These are phyloP conservation scores for Globisporangium nunn DNA, from an alignment of 352 stramenopile species.

Conservation along the genomic window DNA sequence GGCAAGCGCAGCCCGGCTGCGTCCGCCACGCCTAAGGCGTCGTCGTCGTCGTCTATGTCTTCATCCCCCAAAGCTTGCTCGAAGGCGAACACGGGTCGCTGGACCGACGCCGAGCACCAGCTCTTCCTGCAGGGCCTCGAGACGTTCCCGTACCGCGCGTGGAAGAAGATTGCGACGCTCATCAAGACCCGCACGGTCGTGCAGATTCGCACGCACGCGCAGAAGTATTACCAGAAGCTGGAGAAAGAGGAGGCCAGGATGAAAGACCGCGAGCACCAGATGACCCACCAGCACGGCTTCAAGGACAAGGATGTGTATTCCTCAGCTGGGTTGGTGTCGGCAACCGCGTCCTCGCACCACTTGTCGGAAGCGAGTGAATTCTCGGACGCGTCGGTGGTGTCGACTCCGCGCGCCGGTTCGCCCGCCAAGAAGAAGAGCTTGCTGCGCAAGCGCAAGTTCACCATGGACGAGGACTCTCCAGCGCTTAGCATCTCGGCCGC, in stretches of 20 bases:
- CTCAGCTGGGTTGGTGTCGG: not conserved
- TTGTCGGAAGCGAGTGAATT: conserved; percentile 10
- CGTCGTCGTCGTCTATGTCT: conserved; percentile 6
- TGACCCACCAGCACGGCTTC: conserved; percentile 10
- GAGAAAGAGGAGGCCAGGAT: conserved; percentile 80
- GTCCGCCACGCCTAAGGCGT: not conserved
- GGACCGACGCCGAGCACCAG: conserved; percentile 84
- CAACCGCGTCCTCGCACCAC: conserved; percentile 1
- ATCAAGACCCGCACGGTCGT: conserved; percentile 93
- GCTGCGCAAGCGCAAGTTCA: conserved; percentile 65
- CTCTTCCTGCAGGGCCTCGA: conserved; percentile 85
- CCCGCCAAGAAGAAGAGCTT: conserved; percentile 52
- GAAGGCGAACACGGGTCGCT: conserved; percentile 80
- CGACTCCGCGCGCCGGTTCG: conserved; percentile 2
- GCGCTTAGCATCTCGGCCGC: conserved; percentile 6
- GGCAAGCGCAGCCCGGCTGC: conserved; percentile 4
- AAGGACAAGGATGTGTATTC: not conserved
- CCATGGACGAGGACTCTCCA: conserved; percentile 22
- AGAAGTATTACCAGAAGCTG: conserved; percentile 89
- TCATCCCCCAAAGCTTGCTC: conserved; percentile 17
- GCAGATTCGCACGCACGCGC: conserved; percentile 84
- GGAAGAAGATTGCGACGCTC: conserved; percentile 90
- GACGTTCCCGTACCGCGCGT: conserved; percentile 79
- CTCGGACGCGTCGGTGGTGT: conserved; percentile 6
- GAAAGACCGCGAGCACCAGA: conserved; percentile 59